Conservation (phyloP, 495 filamentous ascomycete species). For the Chaetomium fimeti region DNA sequence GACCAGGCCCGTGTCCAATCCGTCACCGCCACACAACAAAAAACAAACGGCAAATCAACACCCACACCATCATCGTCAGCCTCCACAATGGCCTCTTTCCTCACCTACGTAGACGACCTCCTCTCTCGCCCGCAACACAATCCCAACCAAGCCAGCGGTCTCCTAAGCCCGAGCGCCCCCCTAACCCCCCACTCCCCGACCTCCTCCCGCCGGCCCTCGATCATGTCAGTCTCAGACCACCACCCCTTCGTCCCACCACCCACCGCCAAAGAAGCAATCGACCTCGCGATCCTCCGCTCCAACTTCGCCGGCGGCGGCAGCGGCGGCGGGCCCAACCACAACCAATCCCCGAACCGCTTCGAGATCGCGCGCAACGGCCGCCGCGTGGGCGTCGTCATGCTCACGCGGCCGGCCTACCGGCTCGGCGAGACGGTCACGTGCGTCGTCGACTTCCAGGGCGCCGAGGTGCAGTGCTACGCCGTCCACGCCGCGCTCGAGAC, state of each 20-base stretch:
- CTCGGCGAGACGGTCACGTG: conserved; percentile 83
- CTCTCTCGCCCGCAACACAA: conserved; percentile 60
- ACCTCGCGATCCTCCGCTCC: conserved; percentile 79
- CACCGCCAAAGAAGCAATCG: conserved; percentile 80
- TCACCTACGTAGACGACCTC: conserved; percentile 78
- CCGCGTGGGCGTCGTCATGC: conserved; percentile 80
- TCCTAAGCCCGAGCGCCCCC: conserved; percentile 67
- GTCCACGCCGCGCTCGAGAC: conserved; percentile 75
- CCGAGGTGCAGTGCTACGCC: conserved; percentile 75
- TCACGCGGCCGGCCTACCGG: conserved; percentile 87
- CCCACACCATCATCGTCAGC: conserved; percentile 68
- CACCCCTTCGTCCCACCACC: conserved; percentile 35
- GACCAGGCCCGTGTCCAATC: conserved; percentile 70
- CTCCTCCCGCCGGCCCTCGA: conserved; percentile 56
- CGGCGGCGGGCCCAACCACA: conserved; percentile 41
- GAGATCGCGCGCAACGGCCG: conserved; percentile 87
- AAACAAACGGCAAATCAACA: conserved; percentile 22
- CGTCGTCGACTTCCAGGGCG: conserved; percentile 74
- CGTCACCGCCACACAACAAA: conserved; percentile 40
- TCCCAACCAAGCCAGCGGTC: conserved; percentile 36
- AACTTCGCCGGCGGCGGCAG: conserved; percentile 51
- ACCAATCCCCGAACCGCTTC: conserved; percentile 78
- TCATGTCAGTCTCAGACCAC: conserved; percentile 42
- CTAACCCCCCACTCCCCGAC: conserved; percentile 55
- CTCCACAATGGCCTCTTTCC: conserved; percentile 51